Base-by-base conservation (phyloP, 768 basidiomycete species). In the Fistulinella prunicolor region DNA sequence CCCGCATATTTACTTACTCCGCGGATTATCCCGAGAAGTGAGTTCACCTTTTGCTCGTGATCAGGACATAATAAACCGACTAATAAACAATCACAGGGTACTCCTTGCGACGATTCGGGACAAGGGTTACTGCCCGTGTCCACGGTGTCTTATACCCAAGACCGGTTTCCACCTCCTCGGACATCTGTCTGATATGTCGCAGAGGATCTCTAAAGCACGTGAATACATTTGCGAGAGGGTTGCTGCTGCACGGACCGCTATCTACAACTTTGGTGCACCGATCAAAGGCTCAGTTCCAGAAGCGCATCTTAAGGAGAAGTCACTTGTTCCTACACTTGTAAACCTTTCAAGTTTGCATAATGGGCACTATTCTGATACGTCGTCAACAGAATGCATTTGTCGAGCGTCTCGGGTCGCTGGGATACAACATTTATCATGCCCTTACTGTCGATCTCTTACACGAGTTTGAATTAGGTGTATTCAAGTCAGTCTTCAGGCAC, bases 91-190 rank as follows among this genome's bases (percentile, higher is more conserved):
- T 8, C 1, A 13, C 9, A 61, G 63, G 45, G 57, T 64, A 0
- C 47, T 69, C 3, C 13, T 69, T 5, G 62, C 60, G 4, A 57
- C 55, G 8, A 52, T 68, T 13, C 51, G 49, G 6, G 58, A 67
- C 24, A 46, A 60, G 12, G 67, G 63, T 1, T 7, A 23, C 3
- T 68, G 62, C 37, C 66, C 55, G 1, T 70, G 68, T 29, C 64
- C 68, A 20, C 47, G 58, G 2, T 69, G 68, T 48, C 32, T 56
- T 1, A 38, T 64, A 1, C 36, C 40, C 10, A 61, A 60, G 29
- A 26, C 41, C 0, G 22, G 39, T 0, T 58, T 68, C 6, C 17
- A 50, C 4, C 37, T 12, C 2, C 42, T 62, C 5, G 60, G 42
- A 13, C 16, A 6, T 34, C 14, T 34, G 5, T 34, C 35, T 17